Conservation (phyloP, 2,329 filamentous ascomycete genomes). For the Stemphylium beticola region DNA sequence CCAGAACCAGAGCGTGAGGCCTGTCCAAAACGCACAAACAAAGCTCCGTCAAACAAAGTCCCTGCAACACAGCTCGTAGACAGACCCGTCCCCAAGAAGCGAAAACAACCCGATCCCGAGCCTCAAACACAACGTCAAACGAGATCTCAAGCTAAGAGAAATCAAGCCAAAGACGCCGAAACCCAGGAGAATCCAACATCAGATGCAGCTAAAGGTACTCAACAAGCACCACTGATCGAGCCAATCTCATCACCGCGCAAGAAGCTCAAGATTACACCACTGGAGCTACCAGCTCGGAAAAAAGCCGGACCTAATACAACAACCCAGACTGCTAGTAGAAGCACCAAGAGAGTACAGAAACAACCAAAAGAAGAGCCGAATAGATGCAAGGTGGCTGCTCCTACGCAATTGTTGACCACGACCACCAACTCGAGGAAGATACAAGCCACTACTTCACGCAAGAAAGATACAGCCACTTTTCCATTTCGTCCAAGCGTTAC, state of each 20-base stretch:
- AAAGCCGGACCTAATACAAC: background rate
- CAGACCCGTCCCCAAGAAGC: constrained; percentile 5
- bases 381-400: background rate
- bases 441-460: background rate
- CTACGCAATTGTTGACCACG: background rate
- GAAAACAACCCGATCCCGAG: constrained; percentile 7
- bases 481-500: background rate
- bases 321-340: background rate
- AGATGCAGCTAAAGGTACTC: background rate
- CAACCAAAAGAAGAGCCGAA: background rate
- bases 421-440: background rate
- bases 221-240: constrained; percentile 34
- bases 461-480: background rate
- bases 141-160: constrained; percentile 17
- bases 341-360: background rate
- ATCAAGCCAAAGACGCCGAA: constrained; percentile 1
- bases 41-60: background rate
- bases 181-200: background rate
- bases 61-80: constrained; percentile 10
- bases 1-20: background rate
- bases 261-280: constrained; percentile 2
- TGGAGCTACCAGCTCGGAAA: background rate
- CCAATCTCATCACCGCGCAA: background rate
- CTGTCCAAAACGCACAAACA: background rate
- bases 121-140: constrained; percentile 8